Conservation (phyloP, 2,329 filamentous ascomycete species). For the Penicillium nordicum region DNA sequence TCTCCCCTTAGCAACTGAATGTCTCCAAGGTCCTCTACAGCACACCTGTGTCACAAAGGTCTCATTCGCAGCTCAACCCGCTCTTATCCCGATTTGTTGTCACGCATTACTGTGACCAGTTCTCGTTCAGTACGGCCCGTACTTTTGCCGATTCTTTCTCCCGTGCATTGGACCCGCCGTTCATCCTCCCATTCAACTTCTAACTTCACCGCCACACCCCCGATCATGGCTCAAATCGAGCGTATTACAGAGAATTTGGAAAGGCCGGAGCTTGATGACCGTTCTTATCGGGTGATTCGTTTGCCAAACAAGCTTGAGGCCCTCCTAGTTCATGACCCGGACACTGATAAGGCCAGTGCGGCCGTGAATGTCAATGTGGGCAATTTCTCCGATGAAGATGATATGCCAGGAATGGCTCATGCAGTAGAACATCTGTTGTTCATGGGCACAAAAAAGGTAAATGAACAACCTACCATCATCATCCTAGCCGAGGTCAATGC, state of each 20-base stretch:
- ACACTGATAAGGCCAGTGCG: constrained; percentile 95
- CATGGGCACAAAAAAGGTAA: constrained; percentile 94
- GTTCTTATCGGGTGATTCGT: constrained; percentile 80
- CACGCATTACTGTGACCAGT: constrained; percentile 7
- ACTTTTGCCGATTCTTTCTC: constrained; percentile 6
- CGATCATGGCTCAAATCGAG: constrained; percentile 37
- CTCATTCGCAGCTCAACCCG: constrained; percentile 20
- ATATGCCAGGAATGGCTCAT: constrained; percentile 93
- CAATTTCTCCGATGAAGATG: constrained; percentile 85
- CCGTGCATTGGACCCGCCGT: constrained; percentile 12
- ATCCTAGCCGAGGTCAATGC: background rate
- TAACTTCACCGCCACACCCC: constrained; percentile 18
- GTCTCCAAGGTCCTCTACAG: constrained; percentile 37
- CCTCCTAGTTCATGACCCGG: constrained; percentile 85
- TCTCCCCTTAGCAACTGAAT: constrained; percentile 24
- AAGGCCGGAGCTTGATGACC: constrained; percentile 79
- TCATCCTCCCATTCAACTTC: constrained; percentile 20
- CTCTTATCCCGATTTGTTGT: constrained; percentile 12
- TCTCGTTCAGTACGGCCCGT: background rate
- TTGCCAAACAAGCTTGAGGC: constrained; percentile 86
- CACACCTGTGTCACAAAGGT: constrained; percentile 22
- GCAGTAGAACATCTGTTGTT: constrained; percentile 95
- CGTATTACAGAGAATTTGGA: constrained; percentile 69
- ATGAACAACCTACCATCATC: constrained; percentile 6
- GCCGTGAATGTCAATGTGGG: constrained; percentile 94